A percentile compares a stretch with the other conserved stretches of the same genome.
These are phyloP conservation scores for Pseudevernia furfuracea DNA, from an alignment of 495 filamentous ascomycete species.

Conservation along the genomic window DNA sequence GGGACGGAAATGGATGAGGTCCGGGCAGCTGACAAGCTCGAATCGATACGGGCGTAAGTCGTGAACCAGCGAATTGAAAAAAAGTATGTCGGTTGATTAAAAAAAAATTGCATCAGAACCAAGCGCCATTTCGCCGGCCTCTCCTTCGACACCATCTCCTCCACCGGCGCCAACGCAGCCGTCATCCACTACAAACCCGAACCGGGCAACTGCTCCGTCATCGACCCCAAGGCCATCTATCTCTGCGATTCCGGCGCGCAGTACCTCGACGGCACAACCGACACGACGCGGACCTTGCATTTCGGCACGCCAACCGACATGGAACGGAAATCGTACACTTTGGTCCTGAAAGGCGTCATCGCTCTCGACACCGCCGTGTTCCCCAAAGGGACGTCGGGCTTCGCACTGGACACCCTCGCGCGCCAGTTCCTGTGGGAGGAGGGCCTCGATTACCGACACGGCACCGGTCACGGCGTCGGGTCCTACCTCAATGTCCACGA, in stretches of 20 bases:
- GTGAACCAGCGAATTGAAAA: not conserved
- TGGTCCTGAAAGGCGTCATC: conserved; percentile 95
- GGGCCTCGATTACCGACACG: conserved; percentile 91
- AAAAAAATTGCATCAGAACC: conserved; percentile 45
- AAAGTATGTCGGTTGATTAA: not conserved
- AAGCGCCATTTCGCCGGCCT: conserved; percentile 71
- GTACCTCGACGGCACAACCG: conserved; percentile 92
- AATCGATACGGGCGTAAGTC: conserved; percentile 57
- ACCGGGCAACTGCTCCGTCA: conserved; percentile 66
- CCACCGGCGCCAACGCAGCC: conserved; percentile 88
- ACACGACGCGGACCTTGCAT: conserved; percentile 89
- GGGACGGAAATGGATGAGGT: conserved; percentile 77
- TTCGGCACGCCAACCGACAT: conserved; percentile 79
- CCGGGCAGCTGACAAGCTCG: conserved; percentile 82
- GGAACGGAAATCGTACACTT: conserved; percentile 86
- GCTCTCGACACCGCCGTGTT: conserved; percentile 81
- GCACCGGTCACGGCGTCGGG: conserved; percentile 94
- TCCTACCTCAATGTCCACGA: conserved; percentile 95
- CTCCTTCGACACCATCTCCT: conserved; percentile 94
- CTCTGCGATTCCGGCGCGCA: conserved; percentile 96
- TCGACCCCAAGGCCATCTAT: conserved; percentile 84
- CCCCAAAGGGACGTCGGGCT: conserved; percentile 90
- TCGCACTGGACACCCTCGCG: conserved; percentile 81
- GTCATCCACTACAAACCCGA: conserved; percentile 97
- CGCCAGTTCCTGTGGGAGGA: conserved; percentile 89